A percentile compares a stretch with the other conserved stretches of the same genome.
Evolutionary conservation across 768 basidiomycete genomes (phyloP).

Genomic region (Kwoniella europaea): DNA sequence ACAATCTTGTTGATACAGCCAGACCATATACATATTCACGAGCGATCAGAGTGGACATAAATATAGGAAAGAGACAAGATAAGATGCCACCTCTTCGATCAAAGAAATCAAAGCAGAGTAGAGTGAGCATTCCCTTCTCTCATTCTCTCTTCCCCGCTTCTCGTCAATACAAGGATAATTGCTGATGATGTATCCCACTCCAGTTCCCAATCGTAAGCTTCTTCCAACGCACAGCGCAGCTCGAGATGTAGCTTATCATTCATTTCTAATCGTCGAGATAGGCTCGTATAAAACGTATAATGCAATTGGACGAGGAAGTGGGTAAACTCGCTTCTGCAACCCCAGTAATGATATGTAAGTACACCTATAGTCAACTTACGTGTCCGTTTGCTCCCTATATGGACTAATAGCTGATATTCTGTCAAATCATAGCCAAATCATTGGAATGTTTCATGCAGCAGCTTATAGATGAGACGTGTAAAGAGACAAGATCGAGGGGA

Average conservation of each 20-base stretch:
- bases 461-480: slow-evolving; percentile 79
- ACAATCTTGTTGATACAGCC: too few relatives aligned
- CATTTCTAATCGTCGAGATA: slow-evolving; percentile 51
- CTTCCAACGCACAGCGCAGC: background rate
- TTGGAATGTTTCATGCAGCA: slow-evolving; percentile 87
- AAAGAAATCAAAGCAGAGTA: slow-evolving; percentile 36
- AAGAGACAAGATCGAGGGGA: slow-evolving; percentile 76
- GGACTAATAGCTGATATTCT: background rate
- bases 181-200: too few relatives aligned
- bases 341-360: slow-evolving; percentile 92
- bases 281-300: slow-evolving; percentile 99
- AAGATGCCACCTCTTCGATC: slow-evolving; percentile 25
- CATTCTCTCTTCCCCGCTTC: too few relatives aligned
- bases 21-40: too few relatives aligned
- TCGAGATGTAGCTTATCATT: slow-evolving; percentile 5
- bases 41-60: too few relatives aligned
- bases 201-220: slow-evolving; percentile 29
- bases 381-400: background rate
- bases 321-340: slow-evolving; percentile 97
- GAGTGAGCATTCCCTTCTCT: slow-evolving; percentile 19
- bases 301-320: slow-evolving; percentile 99
- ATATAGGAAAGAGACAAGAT: too few relatives aligned
- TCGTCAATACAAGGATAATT: background rate
- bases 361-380: too few relatives aligned
- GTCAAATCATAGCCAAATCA: slow-evolving; percentile 76